Evolutionary conservation across 495 filamentous ascomycete species (phyloP).

Genomic region (Trichoderma gamsii): DNA sequence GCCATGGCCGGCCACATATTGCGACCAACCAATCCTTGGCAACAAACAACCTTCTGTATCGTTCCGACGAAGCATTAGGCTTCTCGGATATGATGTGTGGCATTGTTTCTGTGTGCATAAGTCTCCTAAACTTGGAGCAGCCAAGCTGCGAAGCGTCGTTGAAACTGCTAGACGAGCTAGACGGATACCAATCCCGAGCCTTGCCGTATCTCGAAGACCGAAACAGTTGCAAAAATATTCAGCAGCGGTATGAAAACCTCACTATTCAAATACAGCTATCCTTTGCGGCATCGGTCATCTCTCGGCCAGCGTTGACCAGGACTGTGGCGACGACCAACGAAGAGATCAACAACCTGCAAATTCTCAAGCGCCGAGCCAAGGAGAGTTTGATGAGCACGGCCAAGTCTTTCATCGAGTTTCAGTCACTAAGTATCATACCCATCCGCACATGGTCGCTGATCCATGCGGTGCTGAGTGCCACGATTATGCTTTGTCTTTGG

Average conservation of each 20-base stretch:
- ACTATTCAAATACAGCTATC: not conserved
- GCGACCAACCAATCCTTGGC: not conserved
- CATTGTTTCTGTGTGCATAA: not conserved
- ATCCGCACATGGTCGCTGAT: not conserved
- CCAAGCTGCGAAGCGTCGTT: not conserved
- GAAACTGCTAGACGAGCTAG: not conserved
- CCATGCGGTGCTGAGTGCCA: not conserved
- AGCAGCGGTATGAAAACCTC: not conserved
- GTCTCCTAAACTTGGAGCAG: not conserved
- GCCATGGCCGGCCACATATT: slow-evolving; percentile 1
- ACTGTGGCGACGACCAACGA: not conserved
- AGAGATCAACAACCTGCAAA: not conserved
- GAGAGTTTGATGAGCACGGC: not conserved
- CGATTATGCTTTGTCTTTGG: not conserved
- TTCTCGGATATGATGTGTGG: not conserved
- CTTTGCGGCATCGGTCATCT: not conserved
- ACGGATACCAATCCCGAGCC: not conserved
- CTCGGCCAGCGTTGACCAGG: not conserved
- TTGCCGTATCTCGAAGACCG: not conserved
- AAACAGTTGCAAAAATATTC: not conserved
- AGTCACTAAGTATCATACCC: not conserved
- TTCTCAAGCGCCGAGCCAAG: not conserved
- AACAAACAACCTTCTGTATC: not conserved
- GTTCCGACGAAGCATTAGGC: not conserved
- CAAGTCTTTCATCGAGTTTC: not conserved